Evolutionary conservation across 2,329 filamentous ascomycete species (phyloP).

Genomic region (Aspergillus latus): DNA sequence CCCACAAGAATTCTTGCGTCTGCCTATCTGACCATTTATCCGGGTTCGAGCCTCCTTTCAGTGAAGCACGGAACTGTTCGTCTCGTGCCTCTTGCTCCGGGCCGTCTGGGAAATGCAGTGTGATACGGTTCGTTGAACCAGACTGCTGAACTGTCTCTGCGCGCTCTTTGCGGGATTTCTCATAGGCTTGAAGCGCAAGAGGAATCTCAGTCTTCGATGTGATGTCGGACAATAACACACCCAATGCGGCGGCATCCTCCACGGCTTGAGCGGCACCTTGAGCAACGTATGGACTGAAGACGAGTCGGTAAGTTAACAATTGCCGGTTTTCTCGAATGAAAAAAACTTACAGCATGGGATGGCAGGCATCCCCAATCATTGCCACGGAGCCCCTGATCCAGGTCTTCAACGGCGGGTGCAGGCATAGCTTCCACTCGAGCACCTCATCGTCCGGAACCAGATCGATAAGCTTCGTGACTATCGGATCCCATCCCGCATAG

Average conservation of each 20-base stretch:
- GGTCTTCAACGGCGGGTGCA: slow-evolving; percentile 34
- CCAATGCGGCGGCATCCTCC: slow-evolving; percentile 43
- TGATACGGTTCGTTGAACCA: slow-evolving; percentile 36
- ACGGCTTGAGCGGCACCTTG: slow-evolving; percentile 51
- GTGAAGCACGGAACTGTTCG: slow-evolving; percentile 36
- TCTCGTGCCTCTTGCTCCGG: slow-evolving; percentile 43
- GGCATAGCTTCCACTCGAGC: slow-evolving; percentile 40
- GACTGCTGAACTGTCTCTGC: slow-evolving; percentile 42
- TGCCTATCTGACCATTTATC: slow-evolving; percentile 68
- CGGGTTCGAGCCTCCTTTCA: slow-evolving; percentile 40
- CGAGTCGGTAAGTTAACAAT: not conserved
- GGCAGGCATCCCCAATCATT: slow-evolving; percentile 45
- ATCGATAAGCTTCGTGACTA: slow-evolving; percentile 59
- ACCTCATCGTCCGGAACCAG: slow-evolving; percentile 57
- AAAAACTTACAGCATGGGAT: slow-evolving; percentile 45
- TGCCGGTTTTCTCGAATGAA: too few relatives aligned
- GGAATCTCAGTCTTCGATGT: slow-evolving; percentile 34
- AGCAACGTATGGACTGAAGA: slow-evolving; percentile 33
- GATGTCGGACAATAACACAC: slow-evolving; percentile 35
- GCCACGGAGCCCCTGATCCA: slow-evolving; percentile 40
- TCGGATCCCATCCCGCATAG: slow-evolving; percentile 61
- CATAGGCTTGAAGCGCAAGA: slow-evolving; percentile 37
- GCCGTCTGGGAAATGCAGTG: slow-evolving; percentile 41
- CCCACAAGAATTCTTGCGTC: slow-evolving; percentile 54
- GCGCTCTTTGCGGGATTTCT: slow-evolving; percentile 40